Evolutionary conservation across 2,329 filamentous ascomycete species (phyloP), one percentile per base, ranked within the genome.

Genomic region (Macrophomina tecta): DNA sequence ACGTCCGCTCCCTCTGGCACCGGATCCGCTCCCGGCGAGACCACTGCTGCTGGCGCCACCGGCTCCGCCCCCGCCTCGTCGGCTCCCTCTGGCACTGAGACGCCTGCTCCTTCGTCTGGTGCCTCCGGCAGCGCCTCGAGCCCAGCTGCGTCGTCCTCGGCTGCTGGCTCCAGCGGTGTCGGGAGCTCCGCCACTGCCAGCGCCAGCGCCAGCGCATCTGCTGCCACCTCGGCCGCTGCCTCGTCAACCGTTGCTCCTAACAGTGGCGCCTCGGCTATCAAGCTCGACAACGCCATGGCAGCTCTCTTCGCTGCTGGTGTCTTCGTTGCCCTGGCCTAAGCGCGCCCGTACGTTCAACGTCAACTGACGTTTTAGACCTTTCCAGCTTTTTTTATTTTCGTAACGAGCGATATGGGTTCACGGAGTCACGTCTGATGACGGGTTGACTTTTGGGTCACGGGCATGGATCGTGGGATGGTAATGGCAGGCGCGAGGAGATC

Each of bases 271-370:
- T 14, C 61, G 1, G 36, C 42, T 5, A 55, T 62, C 28, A 38
- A 60, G 48, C 61, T 65, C 36, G 46, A 67, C 65, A 48, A 52
- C 48, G 62, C 55, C 40, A 49, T 69, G 48, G 68, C 62, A 7
- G 65, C 56, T 9, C 49, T 69, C 52, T 36, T 68, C 62, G 65
- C 56, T 9, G 68, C 65, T 36, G 67, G 51, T 49, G 36, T 68
- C 32, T 56, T 68, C 65, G 62, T 61, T 18, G 67, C 55, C 34
- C 51, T 65, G 16, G 48, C 51, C 30, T 68, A 49, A 56, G n/a
- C 46, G 34, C 18, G 5, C 18, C 42, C 8, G 36, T 36, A 53
- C 7, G 23, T 53, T 23, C 56, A 56, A 61, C 14, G 32, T 16
- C 60, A 36, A 16, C 48, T 32, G 49, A 23, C 30, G 36, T 55